These are phyloP conservation scores for Lolium perenne DNA, from an alignment of 176 grass and related monocot genomes.

Conservation along the genomic window DNA sequence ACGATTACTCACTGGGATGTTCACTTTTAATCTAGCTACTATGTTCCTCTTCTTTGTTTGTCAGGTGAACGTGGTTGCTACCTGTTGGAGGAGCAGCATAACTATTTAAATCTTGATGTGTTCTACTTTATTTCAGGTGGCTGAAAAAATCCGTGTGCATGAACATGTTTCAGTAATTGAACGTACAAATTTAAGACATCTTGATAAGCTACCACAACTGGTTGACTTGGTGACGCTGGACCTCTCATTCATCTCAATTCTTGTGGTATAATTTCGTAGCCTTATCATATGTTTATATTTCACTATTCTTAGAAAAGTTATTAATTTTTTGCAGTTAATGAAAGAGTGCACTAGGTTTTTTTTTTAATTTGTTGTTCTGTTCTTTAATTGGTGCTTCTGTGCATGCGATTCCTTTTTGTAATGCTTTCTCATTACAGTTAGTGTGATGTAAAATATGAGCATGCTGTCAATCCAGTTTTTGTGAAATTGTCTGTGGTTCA, in stretches of 20 bases:
- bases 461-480: not conserved
- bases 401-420: not conserved
- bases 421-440: constrained; percentile 11
- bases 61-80: not conserved
- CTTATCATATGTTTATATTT: not conserved
- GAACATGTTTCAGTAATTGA: constrained; percentile 82
- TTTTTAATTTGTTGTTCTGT: not conserved
- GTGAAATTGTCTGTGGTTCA: constrained; percentile 11
- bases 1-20: constrained; percentile 25
- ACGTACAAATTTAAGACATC: constrained; percentile 95
- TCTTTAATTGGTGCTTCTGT: not conserved
- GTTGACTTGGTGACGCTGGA: constrained; percentile 91
- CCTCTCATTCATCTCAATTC: constrained; percentile 96
- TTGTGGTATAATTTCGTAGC: constrained; percentile 64
- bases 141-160: constrained; percentile 92
- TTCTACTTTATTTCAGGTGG: constrained; percentile 69
- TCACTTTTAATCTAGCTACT: constrained; percentile 12
- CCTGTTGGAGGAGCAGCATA: not conserved
- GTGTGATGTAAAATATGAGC: not conserved
- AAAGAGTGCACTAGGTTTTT: not conserved
- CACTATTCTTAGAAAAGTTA: not conserved
- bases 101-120: constrained; percentile 25
- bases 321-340: not conserved
- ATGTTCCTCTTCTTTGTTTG: not conserved
- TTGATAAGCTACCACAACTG: constrained; percentile 69